A percentile compares a stretch with the other conserved stretches of the same genome.
Evolutionary conservation across 2,329 filamentous ascomycete genomes (phyloP).

Genomic region (Penicillium sp.): DNA sequence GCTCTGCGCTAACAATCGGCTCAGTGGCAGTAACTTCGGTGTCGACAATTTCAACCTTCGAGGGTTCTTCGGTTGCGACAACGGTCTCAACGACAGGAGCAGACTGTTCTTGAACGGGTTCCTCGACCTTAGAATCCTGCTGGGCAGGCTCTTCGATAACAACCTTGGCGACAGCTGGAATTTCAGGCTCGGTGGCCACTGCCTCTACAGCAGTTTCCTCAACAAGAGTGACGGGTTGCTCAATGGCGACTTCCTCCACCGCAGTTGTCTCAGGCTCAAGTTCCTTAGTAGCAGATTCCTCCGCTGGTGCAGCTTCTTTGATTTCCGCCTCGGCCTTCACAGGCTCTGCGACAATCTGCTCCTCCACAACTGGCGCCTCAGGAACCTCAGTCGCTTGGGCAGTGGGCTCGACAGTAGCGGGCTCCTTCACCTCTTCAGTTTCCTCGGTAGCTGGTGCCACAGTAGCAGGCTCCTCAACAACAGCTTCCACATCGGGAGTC

Average conservation of each 20-base stretch:
- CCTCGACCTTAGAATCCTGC: not conserved
- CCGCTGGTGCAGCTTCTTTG: not conserved
- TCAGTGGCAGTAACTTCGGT: not conserved
- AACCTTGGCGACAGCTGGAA: not conserved
- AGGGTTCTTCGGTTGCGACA: not conserved
- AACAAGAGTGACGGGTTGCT: not conserved
- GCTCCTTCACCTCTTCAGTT: not conserved
- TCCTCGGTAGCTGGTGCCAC: not conserved
- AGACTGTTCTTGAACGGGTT: not conserved
- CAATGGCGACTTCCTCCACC: not conserved
- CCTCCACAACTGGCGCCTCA: not conserved
- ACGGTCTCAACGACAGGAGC: not conserved
- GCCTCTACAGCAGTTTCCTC: constrained; percentile 2
- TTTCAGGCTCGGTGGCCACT: constrained; percentile 2
- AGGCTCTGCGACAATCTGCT: not conserved
- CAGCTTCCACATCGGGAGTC: not conserved
- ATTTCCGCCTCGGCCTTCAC: not conserved
- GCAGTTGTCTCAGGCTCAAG: not conserved
- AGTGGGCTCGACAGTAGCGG: not conserved
- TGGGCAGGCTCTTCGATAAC: not conserved
- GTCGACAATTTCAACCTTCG: not conserved
- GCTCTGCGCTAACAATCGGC: not conserved
- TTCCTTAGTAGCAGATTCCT: constrained; percentile 1
- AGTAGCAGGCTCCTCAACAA: not conserved
- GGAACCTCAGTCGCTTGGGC: not conserved